Conservation (phyloP, 2,329 filamentous ascomycete species). For the Gyromitra esculenta region DNA sequence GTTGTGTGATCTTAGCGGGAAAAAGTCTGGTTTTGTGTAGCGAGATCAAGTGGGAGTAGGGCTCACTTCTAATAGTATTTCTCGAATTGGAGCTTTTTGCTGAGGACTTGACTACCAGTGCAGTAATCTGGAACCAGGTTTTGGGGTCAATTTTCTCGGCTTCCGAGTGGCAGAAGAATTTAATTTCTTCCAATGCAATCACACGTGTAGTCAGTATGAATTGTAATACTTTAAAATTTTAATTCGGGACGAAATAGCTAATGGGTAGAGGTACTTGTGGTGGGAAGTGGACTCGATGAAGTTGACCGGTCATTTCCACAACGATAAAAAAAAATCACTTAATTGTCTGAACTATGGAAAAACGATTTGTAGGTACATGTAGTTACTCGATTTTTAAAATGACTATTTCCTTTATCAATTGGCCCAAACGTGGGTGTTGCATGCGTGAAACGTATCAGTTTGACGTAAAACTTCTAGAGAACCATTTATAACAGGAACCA, state of each 20-base stretch:
- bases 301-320: background rate
- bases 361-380: background rate
- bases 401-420: background rate
- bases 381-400: background rate
- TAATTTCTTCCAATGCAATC: background rate
- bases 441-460: background rate
- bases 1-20: background rate
- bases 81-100: background rate
- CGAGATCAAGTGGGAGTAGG: background rate
- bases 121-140: background rate
- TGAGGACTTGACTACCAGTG: background rate
- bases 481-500: background rate
- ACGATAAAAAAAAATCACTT: background rate
- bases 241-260: too few species aligned
- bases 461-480: background rate
- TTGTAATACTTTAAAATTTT: background rate
- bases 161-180: background rate
- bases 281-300: background rate
- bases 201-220: background rate
- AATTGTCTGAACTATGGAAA: too few species aligned
- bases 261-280: background rate
- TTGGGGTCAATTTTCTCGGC: background rate
- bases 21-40: background rate
- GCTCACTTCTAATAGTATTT: background rate
- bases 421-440: background rate